Percentiles rank a stretch among this genome's conserved stretches.
Evolutionary conservation across 1,139 yeast species (phyloP).

Genomic region (Hyphopichia wangnamkhiaoensis): DNA sequence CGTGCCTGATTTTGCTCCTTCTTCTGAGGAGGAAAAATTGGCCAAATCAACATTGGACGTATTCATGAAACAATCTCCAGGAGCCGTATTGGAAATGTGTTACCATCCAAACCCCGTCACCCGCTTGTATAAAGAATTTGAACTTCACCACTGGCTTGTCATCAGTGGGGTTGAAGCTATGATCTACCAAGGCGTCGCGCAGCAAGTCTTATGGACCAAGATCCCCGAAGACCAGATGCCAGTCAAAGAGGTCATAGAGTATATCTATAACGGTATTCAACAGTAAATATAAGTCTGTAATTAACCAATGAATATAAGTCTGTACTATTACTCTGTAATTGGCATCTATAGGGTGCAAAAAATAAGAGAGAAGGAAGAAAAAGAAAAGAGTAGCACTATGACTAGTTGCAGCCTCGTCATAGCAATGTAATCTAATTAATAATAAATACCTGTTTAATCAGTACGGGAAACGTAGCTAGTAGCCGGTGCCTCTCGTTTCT

Average conservation of each 20-base stretch:
- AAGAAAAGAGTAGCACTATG: too few species aligned
- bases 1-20: constrained; percentile 28
- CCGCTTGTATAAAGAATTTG: constrained; percentile 22
- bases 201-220: constrained; percentile 30
- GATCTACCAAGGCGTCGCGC: constrained; percentile 32
- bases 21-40: constrained; percentile 17
- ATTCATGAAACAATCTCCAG: constrained; percentile 18
- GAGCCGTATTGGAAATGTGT: constrained; percentile 34
- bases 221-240: constrained; percentile 18
- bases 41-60: constrained; percentile 27
- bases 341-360: too few species aligned
- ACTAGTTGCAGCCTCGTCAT: too few species aligned
- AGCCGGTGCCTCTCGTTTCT: too few species aligned
- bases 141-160: constrained; percentile 23
- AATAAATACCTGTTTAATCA: too few species aligned
- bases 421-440: too few species aligned
- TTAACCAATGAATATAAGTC: too few species aligned
- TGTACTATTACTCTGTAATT: too few species aligned
- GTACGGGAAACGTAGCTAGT: too few species aligned
- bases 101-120: constrained; percentile 27
- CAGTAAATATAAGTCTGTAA: too few species aligned
- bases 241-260: constrained; percentile 9
- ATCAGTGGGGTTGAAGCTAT: constrained; percentile 28
- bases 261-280: constrained; percentile 5
- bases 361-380: too few species aligned